These are phyloP conservation scores for Dittrichia graveolens DNA, from an alignment of 129 eudicot genomes.

Conservation along the genomic window DNA sequence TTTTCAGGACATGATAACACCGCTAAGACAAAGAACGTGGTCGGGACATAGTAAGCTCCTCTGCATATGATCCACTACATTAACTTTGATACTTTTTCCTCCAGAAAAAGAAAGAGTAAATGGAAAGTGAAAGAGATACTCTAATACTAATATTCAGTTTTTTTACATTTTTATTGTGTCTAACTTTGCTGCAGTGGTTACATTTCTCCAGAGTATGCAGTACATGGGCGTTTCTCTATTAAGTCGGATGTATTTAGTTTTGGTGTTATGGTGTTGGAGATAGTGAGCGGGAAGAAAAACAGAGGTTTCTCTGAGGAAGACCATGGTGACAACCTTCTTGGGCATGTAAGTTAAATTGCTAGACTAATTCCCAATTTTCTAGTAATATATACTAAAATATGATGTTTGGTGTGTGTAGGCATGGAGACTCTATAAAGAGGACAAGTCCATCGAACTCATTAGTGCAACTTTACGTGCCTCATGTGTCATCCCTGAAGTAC, in stretches of 20 bases:
- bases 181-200: conserved; percentile 33
- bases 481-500: conserved; percentile 7
- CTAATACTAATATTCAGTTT: background rate
- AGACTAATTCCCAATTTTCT: too few relatives aligned
- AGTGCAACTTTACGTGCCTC: conserved; percentile 13
- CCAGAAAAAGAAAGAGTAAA: background rate
- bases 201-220: conserved; percentile 48
- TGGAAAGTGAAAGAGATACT: background rate
- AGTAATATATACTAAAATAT: background rate
- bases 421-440: conserved; percentile 31
- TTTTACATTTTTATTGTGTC: background rate
- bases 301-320: conserved; percentile 38
- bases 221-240: conserved; percentile 38
- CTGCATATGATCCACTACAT: background rate
- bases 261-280: conserved; percentile 44
- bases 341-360: conserved; percentile 34
- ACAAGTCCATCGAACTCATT: conserved; percentile 11
- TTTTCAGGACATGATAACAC: conserved; percentile 24
- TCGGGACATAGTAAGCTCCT: conserved; percentile 33
- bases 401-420: conserved; percentile 13
- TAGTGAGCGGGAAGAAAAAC: conserved; percentile 44
- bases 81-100: background rate
- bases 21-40: conserved; percentile 32
- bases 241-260: conserved; percentile 51
- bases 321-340: conserved; percentile 44